phyloP scores from a whole-genome alignment of 306 rosid species.

The Dryas octopetala region DNA sequence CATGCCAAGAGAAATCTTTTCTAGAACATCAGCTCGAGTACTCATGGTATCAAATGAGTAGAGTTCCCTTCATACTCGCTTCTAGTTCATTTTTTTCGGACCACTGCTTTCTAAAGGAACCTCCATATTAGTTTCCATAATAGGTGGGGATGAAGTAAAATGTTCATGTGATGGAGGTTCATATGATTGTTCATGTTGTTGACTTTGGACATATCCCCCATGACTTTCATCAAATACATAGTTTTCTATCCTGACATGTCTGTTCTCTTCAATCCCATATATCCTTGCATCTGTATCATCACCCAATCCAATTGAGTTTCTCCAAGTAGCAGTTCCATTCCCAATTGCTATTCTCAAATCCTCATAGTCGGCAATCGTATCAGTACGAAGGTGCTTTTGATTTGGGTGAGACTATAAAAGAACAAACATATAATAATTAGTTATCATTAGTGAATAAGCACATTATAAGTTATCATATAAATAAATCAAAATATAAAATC shows the following conservation, averaged over 20 bases:
- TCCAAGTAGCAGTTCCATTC: background rate
- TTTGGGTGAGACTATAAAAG: background rate
- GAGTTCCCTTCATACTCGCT: background rate
- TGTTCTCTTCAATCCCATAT: background rate
- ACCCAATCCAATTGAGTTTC: background rate
- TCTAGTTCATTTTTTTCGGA: background rate
- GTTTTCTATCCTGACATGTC: background rate
- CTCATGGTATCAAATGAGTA: background rate
- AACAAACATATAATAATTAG: background rate
- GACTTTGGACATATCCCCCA: background rate
- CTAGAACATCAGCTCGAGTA: background rate
- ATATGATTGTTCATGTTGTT: background rate
- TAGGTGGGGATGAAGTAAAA: no score
- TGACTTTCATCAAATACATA: background rate
- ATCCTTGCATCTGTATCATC: background rate
- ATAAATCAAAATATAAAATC: no score
- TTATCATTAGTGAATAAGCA: no score
- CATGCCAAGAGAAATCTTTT: background rate
- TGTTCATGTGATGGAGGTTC: background rate
- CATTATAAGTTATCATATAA: no score
- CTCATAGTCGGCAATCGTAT: background rate
- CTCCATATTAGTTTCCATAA: no score
- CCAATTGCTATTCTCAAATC: background rate
- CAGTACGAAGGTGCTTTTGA: background rate
- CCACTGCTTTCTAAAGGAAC: background rate